Base-by-base conservation (phyloP, 176 grass and related monocot genomes). In the Alloteropsis semialata region DNA sequence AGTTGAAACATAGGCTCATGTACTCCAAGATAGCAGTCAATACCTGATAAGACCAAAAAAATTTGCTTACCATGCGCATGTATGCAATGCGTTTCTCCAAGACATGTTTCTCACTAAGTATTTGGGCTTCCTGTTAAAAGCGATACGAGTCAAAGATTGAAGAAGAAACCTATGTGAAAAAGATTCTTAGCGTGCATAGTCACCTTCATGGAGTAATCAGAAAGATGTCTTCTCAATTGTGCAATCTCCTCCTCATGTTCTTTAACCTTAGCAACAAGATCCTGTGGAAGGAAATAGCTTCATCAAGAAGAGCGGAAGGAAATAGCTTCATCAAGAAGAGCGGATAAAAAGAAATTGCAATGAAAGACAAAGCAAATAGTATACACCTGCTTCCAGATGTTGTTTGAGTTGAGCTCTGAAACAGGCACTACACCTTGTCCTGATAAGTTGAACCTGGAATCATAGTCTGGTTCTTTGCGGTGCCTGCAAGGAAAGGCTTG, bases 31-130 rank as follows among this genome's bases (percentile, higher is more conserved):
- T 50, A 30, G 11, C 77, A 72, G 22, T 56, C 15, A 25, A 16
- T 48, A 59, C 30, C 19, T 65, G 38, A 78, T 60, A 78, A 67
- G 30, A 67, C n/a, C 11, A 24, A 77, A 58, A 10, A 27, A 13
- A n/a, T n/a, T 27, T 42, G 39, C 58, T 82, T 76, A 96, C 96
- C 91, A 84, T 93, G 54, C 93, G 93, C 96, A 99, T 99, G 51
- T 99, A 96, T 60, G 96, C 91, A 83, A 99, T 92, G 69, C 93
- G 93, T 78, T 96, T 93, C 89, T 96, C 91, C 61, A 99, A 63
- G 78, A 92, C 85, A 90, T 72, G 92, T 65, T 99, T 99, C 73
- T 96, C 96, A 12, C 85, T 92, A 41, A 90, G 85, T 90, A 99
- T 93, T 64, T 96, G 89, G 66, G 96, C 75, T 95, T 98, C 96